Evolutionary conservation across 805 yeast species (phyloP).

Genomic region (Monosporozyma aerobia): DNA sequence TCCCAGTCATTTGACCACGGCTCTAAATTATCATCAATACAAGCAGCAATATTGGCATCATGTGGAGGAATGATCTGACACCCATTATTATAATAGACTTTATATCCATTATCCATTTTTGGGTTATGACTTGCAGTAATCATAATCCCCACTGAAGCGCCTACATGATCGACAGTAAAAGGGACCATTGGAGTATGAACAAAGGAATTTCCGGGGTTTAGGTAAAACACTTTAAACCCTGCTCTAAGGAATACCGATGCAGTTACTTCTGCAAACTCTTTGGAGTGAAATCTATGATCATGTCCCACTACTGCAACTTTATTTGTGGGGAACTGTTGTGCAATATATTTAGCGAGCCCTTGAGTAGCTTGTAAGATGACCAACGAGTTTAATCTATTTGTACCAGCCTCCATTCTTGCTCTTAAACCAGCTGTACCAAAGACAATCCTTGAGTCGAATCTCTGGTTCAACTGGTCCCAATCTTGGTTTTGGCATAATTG

Average conservation of each 20-base stretch:
- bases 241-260: constrained; percentile 60
- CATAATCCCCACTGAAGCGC: constrained; percentile 81
- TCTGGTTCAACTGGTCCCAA: constrained; percentile 38
- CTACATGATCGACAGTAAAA: constrained; percentile 55
- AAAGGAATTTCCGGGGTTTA: constrained; percentile 29
- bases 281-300: constrained; percentile 82
- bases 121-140: constrained; percentile 87
- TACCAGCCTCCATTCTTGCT: constrained; percentile 85
- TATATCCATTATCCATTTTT: constrained; percentile 82
- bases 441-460: constrained; percentile 51
- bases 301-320: constrained; percentile 62
- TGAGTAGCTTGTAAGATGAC: constrained; percentile 88
- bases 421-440: constrained; percentile 95
- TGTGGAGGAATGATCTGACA: constrained; percentile 95
- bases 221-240: constrained; percentile 62
- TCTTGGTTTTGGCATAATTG: constrained; percentile 33
- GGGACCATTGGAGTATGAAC: constrained; percentile 93
- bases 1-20: constrained; percentile 55
- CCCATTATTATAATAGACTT: constrained; percentile 88
- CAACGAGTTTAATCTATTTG: constrained; percentile 77
- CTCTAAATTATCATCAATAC: constrained; percentile 49
- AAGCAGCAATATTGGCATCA: constrained; percentile 60
- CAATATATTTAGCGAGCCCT: constrained; percentile 53
- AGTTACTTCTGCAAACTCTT: constrained; percentile 67
- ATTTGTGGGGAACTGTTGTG: constrained; percentile 22